Evolutionary conservation across 768 basidiomycete genomes (phyloP).

Genomic region (Leccinellum albellum): DNA sequence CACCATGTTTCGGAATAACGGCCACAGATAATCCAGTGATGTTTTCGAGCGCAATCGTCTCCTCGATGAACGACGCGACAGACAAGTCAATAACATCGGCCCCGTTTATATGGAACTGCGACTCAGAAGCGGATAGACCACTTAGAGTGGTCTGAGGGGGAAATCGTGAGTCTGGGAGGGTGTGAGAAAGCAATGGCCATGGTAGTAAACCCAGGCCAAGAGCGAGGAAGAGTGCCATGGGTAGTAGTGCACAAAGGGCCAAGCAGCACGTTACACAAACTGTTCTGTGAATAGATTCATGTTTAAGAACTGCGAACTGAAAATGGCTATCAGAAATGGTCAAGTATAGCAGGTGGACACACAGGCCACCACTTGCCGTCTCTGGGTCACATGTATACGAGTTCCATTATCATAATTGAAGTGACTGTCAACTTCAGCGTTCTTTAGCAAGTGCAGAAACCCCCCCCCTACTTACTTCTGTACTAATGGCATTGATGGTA

Average conservation of each 20-base stretch:
- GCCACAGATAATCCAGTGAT: constrained; percentile 31
- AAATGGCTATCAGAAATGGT: not conserved
- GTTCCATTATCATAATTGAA: too few species aligned
- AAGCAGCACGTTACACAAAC: not conserved
- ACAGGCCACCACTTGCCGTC: not conserved
- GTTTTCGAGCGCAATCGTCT: constrained; percentile 19
- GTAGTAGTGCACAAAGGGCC: not conserved
- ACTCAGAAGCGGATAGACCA: not conserved
- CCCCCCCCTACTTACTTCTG: not conserved
- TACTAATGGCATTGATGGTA: not conserved
- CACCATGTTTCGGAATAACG: constrained; percentile 23
- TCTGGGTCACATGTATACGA: not conserved
- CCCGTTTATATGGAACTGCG: not conserved
- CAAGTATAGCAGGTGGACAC: not conserved
- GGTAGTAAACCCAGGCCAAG: not conserved
- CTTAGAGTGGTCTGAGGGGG: not conserved
- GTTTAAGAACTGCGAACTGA: not conserved
- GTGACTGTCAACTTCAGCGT: not conserved
- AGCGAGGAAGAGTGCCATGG: not conserved
- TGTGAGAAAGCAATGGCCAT: not conserved
- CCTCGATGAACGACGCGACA: constrained; percentile 16
- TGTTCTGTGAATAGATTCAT: not conserved
- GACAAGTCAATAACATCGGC: constrained; percentile 12
- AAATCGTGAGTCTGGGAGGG: not conserved
- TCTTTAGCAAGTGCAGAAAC: not conserved